Evolutionary conservation across 106 monocot species (phyloP).

Genomic region (Dendrobium chrysotoxum): DNA sequence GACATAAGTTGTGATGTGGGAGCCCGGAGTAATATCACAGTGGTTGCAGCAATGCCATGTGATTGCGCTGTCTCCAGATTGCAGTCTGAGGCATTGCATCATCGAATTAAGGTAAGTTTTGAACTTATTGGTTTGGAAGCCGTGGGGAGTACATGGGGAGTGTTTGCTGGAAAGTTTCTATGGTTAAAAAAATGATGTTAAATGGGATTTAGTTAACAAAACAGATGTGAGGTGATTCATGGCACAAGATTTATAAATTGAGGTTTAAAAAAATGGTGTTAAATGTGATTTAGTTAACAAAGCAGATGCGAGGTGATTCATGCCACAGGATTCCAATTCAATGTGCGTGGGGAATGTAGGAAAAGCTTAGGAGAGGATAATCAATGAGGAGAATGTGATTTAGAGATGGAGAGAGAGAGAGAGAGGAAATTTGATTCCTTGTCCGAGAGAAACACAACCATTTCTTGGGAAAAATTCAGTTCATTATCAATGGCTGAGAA

Average conservation of each 20-base stretch:
- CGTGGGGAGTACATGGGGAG: background rate
- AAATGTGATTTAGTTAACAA: background rate
- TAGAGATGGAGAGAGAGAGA: background rate
- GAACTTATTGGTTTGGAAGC: background rate
- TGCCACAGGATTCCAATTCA: background rate
- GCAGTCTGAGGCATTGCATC: background rate
- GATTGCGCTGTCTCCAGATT: background rate
- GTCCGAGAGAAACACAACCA: background rate
- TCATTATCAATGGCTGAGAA: background rate
- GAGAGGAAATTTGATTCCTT: background rate
- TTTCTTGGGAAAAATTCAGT: background rate
- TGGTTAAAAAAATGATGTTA: no score
- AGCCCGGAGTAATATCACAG: background rate
- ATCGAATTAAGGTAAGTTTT: background rate
- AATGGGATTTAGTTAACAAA: no score
- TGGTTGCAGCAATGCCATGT: background rate
- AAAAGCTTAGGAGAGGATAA: background rate
- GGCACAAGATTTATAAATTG: no score
- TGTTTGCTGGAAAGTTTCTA: no score
- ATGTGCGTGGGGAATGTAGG: background rate
- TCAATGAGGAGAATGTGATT: background rate
- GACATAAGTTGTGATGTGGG: background rate
- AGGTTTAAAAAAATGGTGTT: background rate
- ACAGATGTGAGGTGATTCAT: no score
- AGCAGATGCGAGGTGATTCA: background rate